Evolutionary conservation across 73 alveolate species (phyloP).

Genomic region (Paramecium sonneborni): DNA sequence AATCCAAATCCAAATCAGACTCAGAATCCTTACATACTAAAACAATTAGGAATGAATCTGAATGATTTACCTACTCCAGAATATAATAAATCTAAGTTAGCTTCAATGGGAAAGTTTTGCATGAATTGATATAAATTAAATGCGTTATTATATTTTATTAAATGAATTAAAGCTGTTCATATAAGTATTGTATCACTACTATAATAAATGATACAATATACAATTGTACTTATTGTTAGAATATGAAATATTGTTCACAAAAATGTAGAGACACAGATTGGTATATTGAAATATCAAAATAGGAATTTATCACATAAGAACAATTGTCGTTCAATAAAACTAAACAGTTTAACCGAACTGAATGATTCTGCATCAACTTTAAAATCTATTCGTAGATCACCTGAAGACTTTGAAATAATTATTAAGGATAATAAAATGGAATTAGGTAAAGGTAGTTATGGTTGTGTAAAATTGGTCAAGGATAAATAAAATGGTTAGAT

Average conservation of each 20-base stretch:
- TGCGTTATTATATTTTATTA: constrained; percentile 23
- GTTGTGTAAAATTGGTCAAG: constrained; percentile 55
- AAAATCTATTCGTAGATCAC: not conserved
- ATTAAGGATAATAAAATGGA: constrained; percentile 46
- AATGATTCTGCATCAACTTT: constrained; percentile 50
- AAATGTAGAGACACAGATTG: constrained; percentile 1
- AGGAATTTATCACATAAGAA: not conserved
- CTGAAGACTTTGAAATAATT: constrained; percentile 29
- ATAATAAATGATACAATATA: not conserved
- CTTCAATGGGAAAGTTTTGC: constrained; percentile 4
- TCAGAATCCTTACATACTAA: not conserved
- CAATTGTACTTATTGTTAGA: not conserved
- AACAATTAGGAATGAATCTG: not conserved
- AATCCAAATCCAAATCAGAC: not conserved
- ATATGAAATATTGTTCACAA: not conserved
- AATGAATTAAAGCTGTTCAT: not conserved
- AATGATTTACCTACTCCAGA: constrained; percentile 1
- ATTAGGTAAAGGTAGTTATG: constrained; percentile 58
- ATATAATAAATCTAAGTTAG: not conserved
- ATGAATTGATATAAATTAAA: not conserved
- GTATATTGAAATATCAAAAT: not conserved
- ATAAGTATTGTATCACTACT: not conserved
- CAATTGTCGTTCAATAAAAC: not conserved
- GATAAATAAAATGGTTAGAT: constrained; percentile 48
- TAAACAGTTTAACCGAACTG: not conserved